Evolutionary conservation across 345 rosid species (phyloP), one percentile per base, ranked within the genome.

Genomic region (Lepidium sativum): DNA sequence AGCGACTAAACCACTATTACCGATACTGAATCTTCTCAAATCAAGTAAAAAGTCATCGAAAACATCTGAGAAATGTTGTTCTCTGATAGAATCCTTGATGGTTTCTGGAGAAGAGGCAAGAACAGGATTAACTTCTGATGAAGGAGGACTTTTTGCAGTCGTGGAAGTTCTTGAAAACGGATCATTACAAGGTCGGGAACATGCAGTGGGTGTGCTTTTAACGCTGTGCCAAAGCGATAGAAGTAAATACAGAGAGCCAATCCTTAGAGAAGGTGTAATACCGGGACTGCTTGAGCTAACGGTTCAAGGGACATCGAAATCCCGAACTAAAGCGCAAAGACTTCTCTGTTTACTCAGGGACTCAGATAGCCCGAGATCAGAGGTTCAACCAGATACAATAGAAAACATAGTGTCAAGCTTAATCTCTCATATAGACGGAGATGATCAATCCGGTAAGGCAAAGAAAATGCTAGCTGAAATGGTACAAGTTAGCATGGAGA

Each of bases 401-500:
- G 95, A 94, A 69, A 88, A 90, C 60, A 94, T 94, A 29, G 95
- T 94, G 35, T 88, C 96, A 39, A 85, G 86, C 75, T 86, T 94
- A 54, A 88, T 94, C 70, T 90, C 95, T 18, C 91, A 86, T 61
- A 86, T 90, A 6, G 95, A 94, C 38, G 87, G 89, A 51, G 97
- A 94, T 44, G 99, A 94, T 16, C 99, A 94, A 67, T 82, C 88
- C 2, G 80, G 84, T 31, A 94, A 94, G 64, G 99, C 99, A 0
- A 94, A 86, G 84, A 88, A 86, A 78, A 94, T 90, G 96, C 80
- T 94, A 38, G 81, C 96, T 13, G 99, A 94, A 79, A 94, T 94
- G 99, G 97, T 94, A 31, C 95, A 94, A 71, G 96, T 90, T 29
- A 89, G 99, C 76, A 90, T 94, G 99, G 99, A 94, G 43, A 90